Evolutionary conservation across 768 basidiomycete genomes (phyloP), one percentile per base, ranked within the genome.

Genomic region (Pleurotus tuber-regium): DNA sequence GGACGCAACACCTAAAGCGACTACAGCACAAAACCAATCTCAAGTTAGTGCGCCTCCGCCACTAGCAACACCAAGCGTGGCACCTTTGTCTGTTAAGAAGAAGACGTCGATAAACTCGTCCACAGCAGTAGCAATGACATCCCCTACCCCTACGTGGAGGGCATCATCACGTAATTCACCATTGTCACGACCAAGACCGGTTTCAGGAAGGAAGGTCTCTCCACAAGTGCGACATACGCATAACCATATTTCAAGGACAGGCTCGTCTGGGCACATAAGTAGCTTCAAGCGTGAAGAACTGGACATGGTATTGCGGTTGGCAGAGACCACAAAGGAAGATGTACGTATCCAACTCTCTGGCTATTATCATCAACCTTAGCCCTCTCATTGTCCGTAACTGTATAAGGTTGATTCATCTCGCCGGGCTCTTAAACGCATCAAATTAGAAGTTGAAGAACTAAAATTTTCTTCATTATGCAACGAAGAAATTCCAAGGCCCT

Each of bases 31-130:
- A 19, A 29, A n/a, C 19, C 43, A n/a, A 10, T 16, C 10, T 21
- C 23, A 33, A 12, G 10, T 62, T 28, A 65, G 60, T 60, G 64
- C 42, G 51, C 61, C 21, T 57, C 70, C 51, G 67, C 70, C 21
- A 66, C 75, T 26, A 73, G 70, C 30, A 11, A 33, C 46, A 4
- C 31, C 46, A 29, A 70, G 68, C 21, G 76, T 92, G 18, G 89
- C 89, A 60, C 90, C 90, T 5, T 70, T 93, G 53, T 87, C 85
- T 2, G 92, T 93, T 65, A 90, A 86, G 75, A 92, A 93, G 74
- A 91, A 89, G 65, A 73, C 78, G 4, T 88, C 88, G 5, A 72
- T 82, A 23, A 79, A 83, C 29, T 70, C 67, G 40, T 65, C 70
- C 19, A 68, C 74, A 4, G 68, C 65, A 41, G 52, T 67, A 23